Evolutionary conservation across 2,329 filamentous ascomycete species (phyloP).

Genomic region (Aphanocladium album): DNA sequence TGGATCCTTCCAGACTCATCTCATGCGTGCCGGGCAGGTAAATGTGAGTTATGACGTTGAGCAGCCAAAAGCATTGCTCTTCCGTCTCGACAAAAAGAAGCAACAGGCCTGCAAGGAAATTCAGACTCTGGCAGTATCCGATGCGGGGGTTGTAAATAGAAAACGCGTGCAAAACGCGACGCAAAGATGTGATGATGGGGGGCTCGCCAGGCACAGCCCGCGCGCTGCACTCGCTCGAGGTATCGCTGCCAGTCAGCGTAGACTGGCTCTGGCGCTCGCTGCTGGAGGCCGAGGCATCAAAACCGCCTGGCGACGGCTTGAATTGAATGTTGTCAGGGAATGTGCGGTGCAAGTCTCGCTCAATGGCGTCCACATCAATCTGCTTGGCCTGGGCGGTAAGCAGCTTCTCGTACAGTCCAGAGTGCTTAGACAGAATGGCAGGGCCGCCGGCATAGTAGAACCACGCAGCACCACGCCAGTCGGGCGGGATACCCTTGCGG

Average conservation of each 20-base stretch:
- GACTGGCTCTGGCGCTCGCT: slow-evolving; percentile 32
- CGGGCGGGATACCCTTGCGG: slow-evolving; percentile 87
- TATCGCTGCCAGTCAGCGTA: slow-evolving; percentile 31
- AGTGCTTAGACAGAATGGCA: slow-evolving; percentile 67
- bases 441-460: slow-evolving; percentile 93
- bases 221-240: slow-evolving; percentile 24
- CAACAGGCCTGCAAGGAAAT: slow-evolving; percentile 86
- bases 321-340: slow-evolving; percentile 93
- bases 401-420: slow-evolving; percentile 70
- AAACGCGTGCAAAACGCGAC: slow-evolving; percentile 83
- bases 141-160: slow-evolving; percentile 86
- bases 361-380: slow-evolving; percentile 82
- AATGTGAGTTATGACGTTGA: slow-evolving; percentile 84
- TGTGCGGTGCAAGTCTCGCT: slow-evolving; percentile 86
- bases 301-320: slow-evolving; percentile 52
- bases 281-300: slow-evolving; percentile 24
- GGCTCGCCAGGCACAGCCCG: slow-evolving; percentile 54
- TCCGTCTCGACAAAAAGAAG: slow-evolving; percentile 83
- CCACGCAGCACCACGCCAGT: slow-evolving; percentile 94
- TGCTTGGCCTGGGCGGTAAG: slow-evolving; percentile 60
- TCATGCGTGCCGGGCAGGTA: slow-evolving; percentile 92
- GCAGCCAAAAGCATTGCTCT: slow-evolving; percentile 86
- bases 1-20: slow-evolving; percentile 82
- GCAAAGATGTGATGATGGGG: slow-evolving; percentile 72
- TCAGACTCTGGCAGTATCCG: slow-evolving; percentile 92